Conservation (phyloP, 139 green algal genomes). For the Coelastrella sp. region DNA sequence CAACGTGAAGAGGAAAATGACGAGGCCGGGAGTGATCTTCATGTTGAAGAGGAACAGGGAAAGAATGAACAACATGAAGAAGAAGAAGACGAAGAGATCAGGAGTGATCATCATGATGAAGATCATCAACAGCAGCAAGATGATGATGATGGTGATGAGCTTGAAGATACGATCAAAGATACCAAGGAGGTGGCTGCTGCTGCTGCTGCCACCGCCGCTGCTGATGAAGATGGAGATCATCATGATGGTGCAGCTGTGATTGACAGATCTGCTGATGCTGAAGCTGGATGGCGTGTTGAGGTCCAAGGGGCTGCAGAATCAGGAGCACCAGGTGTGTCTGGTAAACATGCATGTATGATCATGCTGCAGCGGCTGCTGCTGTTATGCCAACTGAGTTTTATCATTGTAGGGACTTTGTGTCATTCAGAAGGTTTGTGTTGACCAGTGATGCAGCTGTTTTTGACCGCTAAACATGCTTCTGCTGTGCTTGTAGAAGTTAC, state of each 20-base stretch:
- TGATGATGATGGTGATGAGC: background rate
- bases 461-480: background rate
- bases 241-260: no score
- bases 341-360: background rate
- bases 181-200: no score
- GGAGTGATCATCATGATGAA: background rate
- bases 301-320: background rate
- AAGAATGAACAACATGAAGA: background rate
- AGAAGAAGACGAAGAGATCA: no score
- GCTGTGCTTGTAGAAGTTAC: no score
- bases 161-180: no score
- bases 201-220: no score
- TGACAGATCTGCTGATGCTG: no score
- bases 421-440: no score
- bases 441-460: background rate
- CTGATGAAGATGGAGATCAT: no score
- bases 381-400: background rate
- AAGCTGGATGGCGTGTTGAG: background rate
- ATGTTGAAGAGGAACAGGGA: background rate
- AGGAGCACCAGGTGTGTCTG: background rate
- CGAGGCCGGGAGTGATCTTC: background rate
- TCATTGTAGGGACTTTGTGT: background rate
- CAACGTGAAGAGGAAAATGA: background rate
- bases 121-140: background rate
- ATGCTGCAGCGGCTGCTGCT: background rate